Evolutionary conservation across 345 rosid genomes (phyloP), one percentile per base, ranked within the genome.

Genomic region (Geranium brycei): DNA sequence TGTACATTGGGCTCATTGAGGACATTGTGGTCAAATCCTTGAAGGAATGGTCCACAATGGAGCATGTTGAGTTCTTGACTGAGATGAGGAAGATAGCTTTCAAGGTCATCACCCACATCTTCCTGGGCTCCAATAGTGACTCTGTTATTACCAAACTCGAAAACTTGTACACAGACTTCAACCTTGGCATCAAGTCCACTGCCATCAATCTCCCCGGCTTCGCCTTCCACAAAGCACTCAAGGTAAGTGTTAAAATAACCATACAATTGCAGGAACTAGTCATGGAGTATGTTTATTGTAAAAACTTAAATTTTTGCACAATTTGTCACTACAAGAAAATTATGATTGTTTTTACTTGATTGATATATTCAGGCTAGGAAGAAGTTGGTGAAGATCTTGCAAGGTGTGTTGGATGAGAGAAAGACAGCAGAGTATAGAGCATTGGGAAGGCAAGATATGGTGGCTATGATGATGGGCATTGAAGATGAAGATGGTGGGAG

Each of bases 201-300:
- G 72, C 78, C 4, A 72, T 79, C 62, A 76, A 79, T 57, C 57
- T 76, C 4, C 78, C 80, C 11, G 80, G 80, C 4, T 80, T 77
- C 61, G 68, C 77, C 16, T 77, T 62, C 62, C 53, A 77, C 19
- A 72, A 30, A 30, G 79, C 75, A n/a, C 68, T 72, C 64, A 66
- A 77, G 73, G 81, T 77, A 64, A 16, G 40, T 0, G 3, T 1
- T 59, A 23, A 23, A 23, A 23, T 23, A 23, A 23, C 28, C 28
- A 23, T 23, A 23, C 28, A n/a, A n/a, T n/a, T n/a, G n/a, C n/a
- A n/a, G n/a, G n/a, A n/a, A n/a, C n/a, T n/a, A n/a, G n/a, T n/a
- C n/a, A n/a, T n/a, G n/a, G n/a, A n/a, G n/a, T n/a, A n/a, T n/a
- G n/a, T n/a, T n/a, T n/a, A n/a, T n/a, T n/a, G n/a, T n/a, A n/a